phyloP scores from a whole-genome alignment of 805 yeast species.

The Komagataella pseudopastoris region DNA sequence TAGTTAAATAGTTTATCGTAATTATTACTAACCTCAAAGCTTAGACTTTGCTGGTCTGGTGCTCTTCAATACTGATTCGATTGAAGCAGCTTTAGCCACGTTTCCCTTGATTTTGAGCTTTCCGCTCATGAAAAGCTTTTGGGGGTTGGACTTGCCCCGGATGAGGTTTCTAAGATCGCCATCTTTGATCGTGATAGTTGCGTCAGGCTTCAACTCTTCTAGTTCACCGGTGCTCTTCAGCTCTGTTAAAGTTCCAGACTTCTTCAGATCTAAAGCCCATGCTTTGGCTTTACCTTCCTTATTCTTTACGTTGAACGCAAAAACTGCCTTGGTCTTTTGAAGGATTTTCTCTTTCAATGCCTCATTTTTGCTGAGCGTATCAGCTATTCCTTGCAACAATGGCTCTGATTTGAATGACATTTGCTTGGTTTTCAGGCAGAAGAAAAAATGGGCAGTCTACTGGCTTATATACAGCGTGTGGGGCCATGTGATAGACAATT shows the following conservation, averaged over 20 bases:
- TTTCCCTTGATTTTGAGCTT: slow-evolving; percentile 81
- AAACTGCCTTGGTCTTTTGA: slow-evolving; percentile 40
- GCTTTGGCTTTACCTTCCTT: slow-evolving; percentile 42
- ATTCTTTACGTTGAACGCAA: slow-evolving; percentile 56
- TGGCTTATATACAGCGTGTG: neutral
- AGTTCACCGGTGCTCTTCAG: slow-evolving; percentile 31
- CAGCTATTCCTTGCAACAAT: neutral
- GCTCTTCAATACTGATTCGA: slow-evolving; percentile 53
- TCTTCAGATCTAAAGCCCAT: slow-evolving; percentile 60
- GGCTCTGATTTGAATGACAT: neutral
- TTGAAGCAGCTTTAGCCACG: slow-evolving; percentile 77
- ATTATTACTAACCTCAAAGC: slow-evolving; percentile 15
- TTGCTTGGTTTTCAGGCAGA: neutral
- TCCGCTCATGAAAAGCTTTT: slow-evolving; percentile 73
- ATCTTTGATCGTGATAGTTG: slow-evolving; percentile 52
- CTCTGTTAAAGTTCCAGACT: slow-evolving; percentile 28
- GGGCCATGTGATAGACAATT: neutral
- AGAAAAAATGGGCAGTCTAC: neutral
- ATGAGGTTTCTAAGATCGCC: slow-evolving; percentile 60
- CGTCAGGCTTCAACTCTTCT: slow-evolving; percentile 30
- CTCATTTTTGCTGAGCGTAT: neutral
- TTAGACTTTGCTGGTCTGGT: slow-evolving; percentile 30
- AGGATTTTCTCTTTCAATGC: neutral
- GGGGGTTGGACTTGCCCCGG: slow-evolving; percentile 72
- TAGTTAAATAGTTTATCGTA: neutral